These are phyloP conservation scores for Pleurotus sapidus DNA, from an alignment of 768 basidiomycete species.

Conservation along the genomic window DNA sequence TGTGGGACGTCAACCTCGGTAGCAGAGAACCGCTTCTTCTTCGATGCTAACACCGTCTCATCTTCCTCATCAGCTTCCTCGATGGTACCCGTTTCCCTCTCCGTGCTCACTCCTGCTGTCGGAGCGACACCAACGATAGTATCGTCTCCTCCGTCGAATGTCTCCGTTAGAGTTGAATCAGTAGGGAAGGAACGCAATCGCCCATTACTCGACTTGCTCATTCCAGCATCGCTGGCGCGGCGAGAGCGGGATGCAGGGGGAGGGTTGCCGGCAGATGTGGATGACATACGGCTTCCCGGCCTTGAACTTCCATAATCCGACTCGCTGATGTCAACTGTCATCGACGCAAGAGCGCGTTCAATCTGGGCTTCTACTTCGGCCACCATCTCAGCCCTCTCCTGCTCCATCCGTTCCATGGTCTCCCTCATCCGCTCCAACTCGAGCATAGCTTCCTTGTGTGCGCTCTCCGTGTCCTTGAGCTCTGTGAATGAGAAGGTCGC, in stretches of 20 bases:
- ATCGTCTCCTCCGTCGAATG: conserved; percentile 1
- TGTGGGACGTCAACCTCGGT: conserved; percentile 60
- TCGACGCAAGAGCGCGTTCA: conserved; percentile 79
- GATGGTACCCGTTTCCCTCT: conserved; percentile 34
- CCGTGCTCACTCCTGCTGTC: neutral
- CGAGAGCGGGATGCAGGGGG: conserved; percentile 43
- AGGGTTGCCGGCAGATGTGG: conserved; percentile 39
- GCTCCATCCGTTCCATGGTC: conserved; percentile 85
- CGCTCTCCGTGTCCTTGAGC: conserved; percentile 75
- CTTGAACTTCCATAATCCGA: conserved; percentile 74
- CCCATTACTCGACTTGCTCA: conserved; percentile 32
- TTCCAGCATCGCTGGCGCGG: conserved; percentile 52
- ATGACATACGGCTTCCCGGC: conserved; percentile 64
- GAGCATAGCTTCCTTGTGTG: conserved; percentile 75
- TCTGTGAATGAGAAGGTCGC: conserved; percentile 41
- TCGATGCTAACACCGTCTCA: conserved; percentile 34
- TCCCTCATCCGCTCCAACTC: conserved; percentile 84
- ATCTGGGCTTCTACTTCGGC: conserved; percentile 94
- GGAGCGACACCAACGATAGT: neutral
- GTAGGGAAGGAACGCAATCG: conserved; percentile 72
- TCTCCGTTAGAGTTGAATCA: conserved; percentile 60
- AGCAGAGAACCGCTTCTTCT: conserved; percentile 81
- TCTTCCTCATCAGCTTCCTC: conserved; percentile 59
- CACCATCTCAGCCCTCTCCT: conserved; percentile 85
- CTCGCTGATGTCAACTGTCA: conserved; percentile 76